A percentile compares a stretch with the other conserved stretches of the same genome.
Conservation (phyloP, 2,329 filamentous ascomycete species). For the Phialophora verrucosa region DNA sequence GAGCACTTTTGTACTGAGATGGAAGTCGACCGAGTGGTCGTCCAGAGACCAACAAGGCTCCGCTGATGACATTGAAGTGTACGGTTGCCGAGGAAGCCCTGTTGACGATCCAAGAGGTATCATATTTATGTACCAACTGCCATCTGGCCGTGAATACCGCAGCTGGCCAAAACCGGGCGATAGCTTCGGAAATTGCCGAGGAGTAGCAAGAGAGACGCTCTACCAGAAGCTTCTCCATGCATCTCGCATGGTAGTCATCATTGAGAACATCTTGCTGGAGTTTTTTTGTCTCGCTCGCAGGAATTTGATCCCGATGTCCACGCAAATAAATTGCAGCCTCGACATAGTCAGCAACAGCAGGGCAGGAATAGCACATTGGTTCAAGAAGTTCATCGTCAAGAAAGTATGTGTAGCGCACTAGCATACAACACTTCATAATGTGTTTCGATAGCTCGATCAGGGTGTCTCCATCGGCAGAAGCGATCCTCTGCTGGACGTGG, state of each 20-base stretch:
- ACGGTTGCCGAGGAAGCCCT: constrained; percentile 25
- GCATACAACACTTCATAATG: constrained; percentile 50
- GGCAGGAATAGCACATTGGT: constrained; percentile 14
- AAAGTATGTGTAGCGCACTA: constrained; percentile 42
- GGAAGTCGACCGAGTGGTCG: constrained; percentile 43
- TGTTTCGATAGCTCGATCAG: constrained; percentile 48
- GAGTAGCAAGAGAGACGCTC: constrained; percentile 38
- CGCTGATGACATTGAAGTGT: constrained; percentile 45
- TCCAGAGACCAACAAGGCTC: constrained; percentile 45
- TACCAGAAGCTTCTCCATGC: constrained; percentile 16
- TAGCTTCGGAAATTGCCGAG: constrained; percentile 32
- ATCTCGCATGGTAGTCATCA: constrained; percentile 16
- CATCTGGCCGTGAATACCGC: constrained; percentile 33
- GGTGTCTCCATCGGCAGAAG: constrained; percentile 35
- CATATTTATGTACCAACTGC: constrained; percentile 18
- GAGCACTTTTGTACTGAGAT: constrained; percentile 37
- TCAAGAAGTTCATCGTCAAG: constrained; percentile 13
- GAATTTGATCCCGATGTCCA: background rate
- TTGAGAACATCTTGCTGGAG: constrained; percentile 29
- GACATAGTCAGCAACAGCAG: constrained; percentile 31
- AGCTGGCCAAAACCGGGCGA: constrained; percentile 28
- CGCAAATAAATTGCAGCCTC: constrained; percentile 34
- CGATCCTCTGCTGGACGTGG: constrained; percentile 36
- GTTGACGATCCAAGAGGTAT: constrained; percentile 24
- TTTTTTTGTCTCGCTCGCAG: background rate